These are phyloP conservation scores for Paracoccidioides lutzii DNA, from an alignment of 2,329 filamentous ascomycete genomes.

Conservation along the genomic window DNA sequence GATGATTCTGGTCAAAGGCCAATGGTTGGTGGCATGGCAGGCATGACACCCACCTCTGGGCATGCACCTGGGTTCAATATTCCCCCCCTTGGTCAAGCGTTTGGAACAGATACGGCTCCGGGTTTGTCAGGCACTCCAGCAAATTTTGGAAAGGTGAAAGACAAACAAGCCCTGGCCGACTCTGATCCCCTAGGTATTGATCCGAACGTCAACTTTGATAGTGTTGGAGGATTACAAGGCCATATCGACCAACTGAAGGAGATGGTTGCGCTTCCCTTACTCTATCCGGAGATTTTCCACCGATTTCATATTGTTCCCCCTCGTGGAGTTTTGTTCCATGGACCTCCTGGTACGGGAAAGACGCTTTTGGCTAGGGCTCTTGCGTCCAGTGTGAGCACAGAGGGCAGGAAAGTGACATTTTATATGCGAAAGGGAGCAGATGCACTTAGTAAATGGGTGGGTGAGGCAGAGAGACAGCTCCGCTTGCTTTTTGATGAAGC, in stretches of 20 bases:
- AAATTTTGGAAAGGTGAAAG: conserved; percentile 86
- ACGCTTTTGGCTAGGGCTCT: conserved; percentile 88
- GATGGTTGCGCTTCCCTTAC: conserved; percentile 87
- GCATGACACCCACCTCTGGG: conserved; percentile 47
- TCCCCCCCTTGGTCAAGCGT: conserved; percentile 42
- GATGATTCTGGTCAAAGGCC: conserved; percentile 55
- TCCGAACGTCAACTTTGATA: conserved; percentile 81
- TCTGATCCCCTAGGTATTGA: conserved; percentile 91
- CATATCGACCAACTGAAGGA: conserved; percentile 97
- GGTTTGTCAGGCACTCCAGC: conserved; percentile 52
- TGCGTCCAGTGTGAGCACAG: conserved; percentile 76
- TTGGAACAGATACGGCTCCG: conserved; percentile 44
- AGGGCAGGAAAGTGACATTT: conserved; percentile 90
- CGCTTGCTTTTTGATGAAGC: conserved; percentile 91
- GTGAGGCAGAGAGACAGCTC: conserved; percentile 91
- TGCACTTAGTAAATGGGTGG: conserved; percentile 96
- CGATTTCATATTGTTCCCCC: conserved; percentile 89
- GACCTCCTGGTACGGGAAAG: conserved; percentile 93
- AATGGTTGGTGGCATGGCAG: conserved; percentile 47
- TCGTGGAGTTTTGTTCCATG: conserved; percentile 89
- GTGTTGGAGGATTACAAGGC: conserved; percentile 80
- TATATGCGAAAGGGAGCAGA: conserved; percentile 99
- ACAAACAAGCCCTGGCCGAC: conserved; percentile 81
- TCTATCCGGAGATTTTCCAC: conserved; percentile 89
- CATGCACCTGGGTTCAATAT: conserved; percentile 41